Base-by-base conservation (phyloP, 2,329 filamentous ascomycete species). In the Elsinoe perseae region DNA sequence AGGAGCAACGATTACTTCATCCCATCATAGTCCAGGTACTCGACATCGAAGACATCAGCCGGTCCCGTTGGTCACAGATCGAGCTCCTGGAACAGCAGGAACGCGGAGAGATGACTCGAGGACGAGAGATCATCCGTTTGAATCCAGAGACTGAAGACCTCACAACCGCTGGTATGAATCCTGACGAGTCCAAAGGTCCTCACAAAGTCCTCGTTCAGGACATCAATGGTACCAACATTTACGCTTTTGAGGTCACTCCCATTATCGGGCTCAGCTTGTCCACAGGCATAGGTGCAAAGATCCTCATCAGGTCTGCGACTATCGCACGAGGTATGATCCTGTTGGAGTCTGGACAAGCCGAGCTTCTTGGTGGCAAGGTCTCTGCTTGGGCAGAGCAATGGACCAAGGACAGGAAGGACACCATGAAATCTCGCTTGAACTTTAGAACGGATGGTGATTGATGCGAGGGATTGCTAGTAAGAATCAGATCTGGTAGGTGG, bases 151-250 rank as follows among this genome's bases (percentile, higher is more conserved):
- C 77, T 1, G 77, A 76, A 4, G 72, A 2, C 65, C 66, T 1
- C 32, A 55, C 20, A 60, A 57, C 25, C 44, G 56, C 9, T 60
- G 58, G 18, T 21, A 36, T 38, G 18, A 38, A 56, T 16, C 28
- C 32, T 6, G 21, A 44, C 20, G 16, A 36, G 10, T 60, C 69
- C 62, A 58, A 67, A 63, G 81, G 86, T 0, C 85, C 89, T 21
- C 90, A 95, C 73, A 86, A 89, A 57, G 71, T 97, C 25, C 77
- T 93, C 0, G 66, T 98, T 57, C 89, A 97, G 68, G 93, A 98
- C 72, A 81, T 81, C 44, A 78, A 73, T 7, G 90, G 89, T 0
- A 79, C 76, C 10, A 84, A 80, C 61, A 75, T 86, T 0, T 88
- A 84, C 64, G 91, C 78, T 0, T 73, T 95, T 50, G 90, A 97